phyloP scores from a whole-genome alignment of 495 filamentous ascomycete species.

The Talaromyces thailandensis region DNA sequence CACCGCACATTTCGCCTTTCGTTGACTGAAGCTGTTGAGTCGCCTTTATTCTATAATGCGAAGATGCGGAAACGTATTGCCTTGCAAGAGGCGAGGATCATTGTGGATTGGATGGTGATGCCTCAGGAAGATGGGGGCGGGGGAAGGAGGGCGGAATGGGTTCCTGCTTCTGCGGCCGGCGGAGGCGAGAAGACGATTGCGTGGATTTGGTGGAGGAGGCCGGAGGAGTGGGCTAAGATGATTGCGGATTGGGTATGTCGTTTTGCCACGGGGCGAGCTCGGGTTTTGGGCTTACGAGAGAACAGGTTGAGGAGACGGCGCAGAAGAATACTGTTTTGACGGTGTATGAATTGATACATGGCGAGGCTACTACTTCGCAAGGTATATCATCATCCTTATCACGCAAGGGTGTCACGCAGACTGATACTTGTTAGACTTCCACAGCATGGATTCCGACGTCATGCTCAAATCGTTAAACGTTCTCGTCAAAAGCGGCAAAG shows the following conservation, averaged over 20 bases:
- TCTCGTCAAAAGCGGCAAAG: slow-evolving; percentile 80
- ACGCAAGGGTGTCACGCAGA: background rate
- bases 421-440: slow-evolving; percentile 52
- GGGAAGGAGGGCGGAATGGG: slow-evolving; percentile 56
- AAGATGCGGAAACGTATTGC: slow-evolving; percentile 46
- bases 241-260: slow-evolving; percentile 49
- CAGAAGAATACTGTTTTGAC: slow-evolving; percentile 69
- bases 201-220: slow-evolving; percentile 63
- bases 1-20: slow-evolving; percentile 64
- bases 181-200: slow-evolving; percentile 31
- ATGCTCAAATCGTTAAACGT: slow-evolving; percentile 68
- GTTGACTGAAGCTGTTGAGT: slow-evolving; percentile 49
- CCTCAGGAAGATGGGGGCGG: slow-evolving; percentile 53
- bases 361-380: slow-evolving; percentile 52
- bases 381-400: slow-evolving; percentile 26
- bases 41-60: slow-evolving; percentile 49
- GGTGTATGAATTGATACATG: slow-evolving; percentile 64
- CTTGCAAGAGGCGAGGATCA: slow-evolving; percentile 51
- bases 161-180: slow-evolving; percentile 17
- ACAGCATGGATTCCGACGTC: slow-evolving; percentile 75
- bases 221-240: slow-evolving; percentile 65
- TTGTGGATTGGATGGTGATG: slow-evolving; percentile 65
- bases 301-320: slow-evolving; percentile 59
- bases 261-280: slow-evolving; percentile 8
- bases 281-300: background rate